These are phyloP conservation scores for Lactifluus subvellereus DNA, from an alignment of 768 basidiomycete genomes.

Conservation along the genomic window DNA sequence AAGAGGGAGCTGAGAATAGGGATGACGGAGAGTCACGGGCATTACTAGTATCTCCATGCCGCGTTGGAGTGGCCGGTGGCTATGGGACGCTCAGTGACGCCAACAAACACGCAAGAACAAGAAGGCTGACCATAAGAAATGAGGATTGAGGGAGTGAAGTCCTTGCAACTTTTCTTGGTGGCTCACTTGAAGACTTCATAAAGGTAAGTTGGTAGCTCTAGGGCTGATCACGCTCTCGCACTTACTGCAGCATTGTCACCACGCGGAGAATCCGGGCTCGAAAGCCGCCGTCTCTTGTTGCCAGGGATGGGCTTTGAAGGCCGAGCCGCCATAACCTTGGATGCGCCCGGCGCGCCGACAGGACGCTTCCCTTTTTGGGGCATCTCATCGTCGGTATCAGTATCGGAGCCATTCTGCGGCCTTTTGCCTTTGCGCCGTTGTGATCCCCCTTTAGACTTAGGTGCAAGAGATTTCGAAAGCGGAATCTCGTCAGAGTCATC, in stretches of 20 bases:
- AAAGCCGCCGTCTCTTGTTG: constrained; percentile 8
- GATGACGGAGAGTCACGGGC: constrained; percentile 21
- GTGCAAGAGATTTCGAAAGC: not conserved
- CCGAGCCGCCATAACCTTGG: not conserved
- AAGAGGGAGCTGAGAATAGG: constrained; percentile 26
- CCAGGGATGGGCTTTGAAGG: not conserved
- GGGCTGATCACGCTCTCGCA: not conserved
- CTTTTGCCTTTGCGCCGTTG: not conserved
- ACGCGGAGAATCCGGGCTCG: not conserved
- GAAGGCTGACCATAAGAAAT: not conserved
- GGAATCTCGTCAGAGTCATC: constrained; percentile 19
- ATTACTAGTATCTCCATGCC: not conserved
- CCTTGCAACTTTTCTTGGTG: constrained; percentile 4
- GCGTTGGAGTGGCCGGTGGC: constrained; percentile 17
- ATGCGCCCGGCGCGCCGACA: not conserved
- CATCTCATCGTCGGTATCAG: not conserved
- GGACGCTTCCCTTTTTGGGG: not conserved
- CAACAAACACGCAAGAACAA: not conserved
- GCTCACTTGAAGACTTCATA: not conserved
- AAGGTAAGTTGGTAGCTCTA: not conserved
- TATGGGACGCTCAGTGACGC: not conserved
- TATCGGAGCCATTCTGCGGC: not conserved
- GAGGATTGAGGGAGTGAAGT: not conserved
- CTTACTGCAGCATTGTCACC: constrained; percentile 3
- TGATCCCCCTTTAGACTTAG: not conserved